Base-by-base conservation (phyloP, 805 yeast species). In the Suhomyces xylopsoci region DNA sequence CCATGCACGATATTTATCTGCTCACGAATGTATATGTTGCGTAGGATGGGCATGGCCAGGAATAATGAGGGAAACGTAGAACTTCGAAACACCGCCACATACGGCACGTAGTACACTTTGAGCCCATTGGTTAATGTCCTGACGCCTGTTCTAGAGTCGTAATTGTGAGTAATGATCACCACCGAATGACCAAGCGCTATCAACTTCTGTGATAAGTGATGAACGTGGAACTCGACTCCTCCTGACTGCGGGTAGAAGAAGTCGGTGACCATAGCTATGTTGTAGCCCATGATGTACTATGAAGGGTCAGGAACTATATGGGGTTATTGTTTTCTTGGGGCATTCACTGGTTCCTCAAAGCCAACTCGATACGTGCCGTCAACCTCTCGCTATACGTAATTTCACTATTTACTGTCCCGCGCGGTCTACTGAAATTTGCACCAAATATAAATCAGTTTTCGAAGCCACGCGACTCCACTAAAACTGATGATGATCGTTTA, bases 161-260 rank as follows among this genome's bases (percentile, higher is more conserved):
- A 92, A 19, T 90, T 85, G 68, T 94, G 99, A 8, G 99, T 91
- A 30, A 94, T 80, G 22, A 94, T 82, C 5, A 92, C 71, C 9
- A 93, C 97, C 3, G 88, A 82, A 64, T 92, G 97, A 7, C 97
- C 97, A 40, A 85, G 69, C 19, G 81, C 82, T 8, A 90, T 85
- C 51, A 92, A 80, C 62, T 86, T 83, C 67, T 90, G 96, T 0
- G 98, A 85, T 22, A 94, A 70, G 67, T 94, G 98, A 67, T 90
- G 90, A 15, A 93, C 88, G 66, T 94, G 99, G 56, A 93, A 84
- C 67, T 94, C 99, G 1, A 94, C 96, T 8, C 99, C 99, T 3
- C 99, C 99, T 0, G 97, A 87, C 66, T 94, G 99, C 9, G 99
- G 99, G 70, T 88, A 94, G 81, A 94, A 94, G 76, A 91, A 94